Percentiles rank a stretch among this genome's conserved stretches.
Conservation (phyloP, 768 basidiomycete genomes). For the Lentinula lateritia region DNA sequence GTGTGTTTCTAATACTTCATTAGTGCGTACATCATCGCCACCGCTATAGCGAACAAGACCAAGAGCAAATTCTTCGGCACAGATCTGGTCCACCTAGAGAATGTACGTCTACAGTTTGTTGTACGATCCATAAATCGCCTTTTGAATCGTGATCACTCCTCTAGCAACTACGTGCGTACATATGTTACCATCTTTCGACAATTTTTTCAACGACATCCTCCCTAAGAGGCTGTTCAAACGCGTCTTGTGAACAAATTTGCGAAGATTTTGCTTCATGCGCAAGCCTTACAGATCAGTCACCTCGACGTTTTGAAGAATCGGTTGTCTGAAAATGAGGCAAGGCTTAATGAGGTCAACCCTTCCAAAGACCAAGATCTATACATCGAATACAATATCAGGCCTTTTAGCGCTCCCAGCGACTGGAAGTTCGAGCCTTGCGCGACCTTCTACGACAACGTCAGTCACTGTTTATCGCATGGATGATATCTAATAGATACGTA, state of each 20-base stretch:
- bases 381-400: constrained; percentile 63
- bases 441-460: constrained; percentile 71
- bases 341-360: constrained; percentile 49
- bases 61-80: constrained; percentile 70
- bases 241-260: constrained; percentile 53
- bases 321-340: constrained; percentile 37
- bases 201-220: neutral
- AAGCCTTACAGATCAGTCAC: constrained; percentile 53
- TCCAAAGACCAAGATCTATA: constrained; percentile 64
- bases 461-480: constrained; percentile 13
- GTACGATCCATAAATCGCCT: neutral
- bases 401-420: constrained; percentile 59
- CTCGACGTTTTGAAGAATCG: constrained; percentile 52
- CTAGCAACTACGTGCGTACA: constrained; percentile 60
- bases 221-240: constrained; percentile 63
- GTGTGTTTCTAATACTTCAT: neutral
- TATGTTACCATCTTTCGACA: neutral
- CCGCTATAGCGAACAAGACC: constrained; percentile 58
- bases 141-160: neutral
- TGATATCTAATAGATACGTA: constrained; percentile 9
- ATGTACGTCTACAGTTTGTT: constrained; percentile 42
- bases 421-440: constrained; percentile 74
- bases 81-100: constrained; percentile 63
- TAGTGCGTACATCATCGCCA: constrained; percentile 70
- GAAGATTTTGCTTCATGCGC: constrained; percentile 51